Percentiles rank a stretch among this genome's conserved stretches.
Conservation (phyloP, 2,329 filamentous ascomycete species). For the Tympanopsis confertula region DNA sequence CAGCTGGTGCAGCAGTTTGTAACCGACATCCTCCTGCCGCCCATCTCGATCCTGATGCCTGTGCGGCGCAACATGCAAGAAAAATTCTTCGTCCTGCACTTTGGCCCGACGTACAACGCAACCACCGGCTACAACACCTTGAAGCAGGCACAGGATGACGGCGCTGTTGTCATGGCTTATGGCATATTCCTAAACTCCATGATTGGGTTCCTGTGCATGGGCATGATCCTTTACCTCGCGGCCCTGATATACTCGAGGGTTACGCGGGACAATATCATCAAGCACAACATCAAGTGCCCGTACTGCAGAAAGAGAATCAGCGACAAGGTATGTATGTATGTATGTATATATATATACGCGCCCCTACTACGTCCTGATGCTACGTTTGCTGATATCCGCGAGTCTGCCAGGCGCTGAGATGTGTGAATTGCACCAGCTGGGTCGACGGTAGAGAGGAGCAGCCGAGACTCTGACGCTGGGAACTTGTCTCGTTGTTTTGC, state of each 20-base stretch:
- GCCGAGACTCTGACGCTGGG: too few species aligned
- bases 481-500: too few species aligned
- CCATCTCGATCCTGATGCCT: background rate
- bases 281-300: background rate
- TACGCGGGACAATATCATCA: background rate
- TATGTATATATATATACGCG: background rate
- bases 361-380: background rate
- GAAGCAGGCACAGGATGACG: background rate
- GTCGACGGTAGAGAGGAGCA: background rate
- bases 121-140: background rate
- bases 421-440: background rate
- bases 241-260: background rate
- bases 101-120: background rate
- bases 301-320: background rate
- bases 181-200: background rate
- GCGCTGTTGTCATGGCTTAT: background rate
- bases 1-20: background rate
- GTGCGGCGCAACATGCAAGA: background rate
- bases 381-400: too few species aligned
- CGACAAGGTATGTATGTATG: constrained; percentile 1
- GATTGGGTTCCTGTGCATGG: background rate
- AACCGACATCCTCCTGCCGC: background rate
- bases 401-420: background rate
- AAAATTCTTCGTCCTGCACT: background rate
- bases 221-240: background rate